These are phyloP conservation scores for Phytophthora foliorum DNA, from an alignment of 352 stramenopile species.

Conservation along the genomic window DNA sequence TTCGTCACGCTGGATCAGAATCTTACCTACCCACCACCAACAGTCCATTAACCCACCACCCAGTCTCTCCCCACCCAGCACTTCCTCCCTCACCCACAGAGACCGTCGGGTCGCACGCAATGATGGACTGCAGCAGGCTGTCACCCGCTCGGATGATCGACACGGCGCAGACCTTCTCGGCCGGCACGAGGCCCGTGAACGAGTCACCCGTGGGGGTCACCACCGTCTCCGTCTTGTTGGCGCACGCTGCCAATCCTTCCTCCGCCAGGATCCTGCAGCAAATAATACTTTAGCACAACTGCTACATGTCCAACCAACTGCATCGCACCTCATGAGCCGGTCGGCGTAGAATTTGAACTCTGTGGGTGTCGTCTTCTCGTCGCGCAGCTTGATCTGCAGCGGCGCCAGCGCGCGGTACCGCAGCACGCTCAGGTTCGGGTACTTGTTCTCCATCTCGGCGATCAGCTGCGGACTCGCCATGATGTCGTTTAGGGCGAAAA, in stretches of 20 bases:
- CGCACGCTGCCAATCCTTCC: slow-evolving; percentile 75
- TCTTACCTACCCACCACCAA: slow-evolving; percentile 82
- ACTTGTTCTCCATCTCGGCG: slow-evolving; percentile 64
- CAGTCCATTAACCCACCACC: background rate
- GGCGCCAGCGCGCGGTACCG: slow-evolving; percentile 68
- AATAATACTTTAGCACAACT: background rate
- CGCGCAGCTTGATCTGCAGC: slow-evolving; percentile 81
- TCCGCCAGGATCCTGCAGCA: slow-evolving; percentile 68
- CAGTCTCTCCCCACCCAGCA: background rate
- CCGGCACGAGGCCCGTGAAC: slow-evolving; percentile 61
- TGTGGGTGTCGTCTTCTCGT: slow-evolving; percentile 69
- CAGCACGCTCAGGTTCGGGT: slow-evolving; percentile 72
- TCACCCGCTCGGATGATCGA: slow-evolving; percentile 96
- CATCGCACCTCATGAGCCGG: slow-evolving; percentile 71
- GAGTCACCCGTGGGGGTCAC: slow-evolving; percentile 76
- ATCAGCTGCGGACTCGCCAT: slow-evolving; percentile 63
- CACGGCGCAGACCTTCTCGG: slow-evolving; percentile 88
- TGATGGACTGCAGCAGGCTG: slow-evolving; percentile 91
- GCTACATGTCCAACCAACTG: background rate
- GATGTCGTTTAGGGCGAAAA: slow-evolving; percentile 3
- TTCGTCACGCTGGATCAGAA: slow-evolving; percentile 98
- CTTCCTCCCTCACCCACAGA: slow-evolving; percentile 64
- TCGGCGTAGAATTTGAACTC: slow-evolving; percentile 87
- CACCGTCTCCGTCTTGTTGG: slow-evolving; percentile 61
- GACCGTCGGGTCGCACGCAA: slow-evolving; percentile 85